Evolutionary conservation across 371 early-diverging fungal species (phyloP), one percentile per base, ranked within the genome.

Genomic region (Gilbertella persicaria): DNA sequence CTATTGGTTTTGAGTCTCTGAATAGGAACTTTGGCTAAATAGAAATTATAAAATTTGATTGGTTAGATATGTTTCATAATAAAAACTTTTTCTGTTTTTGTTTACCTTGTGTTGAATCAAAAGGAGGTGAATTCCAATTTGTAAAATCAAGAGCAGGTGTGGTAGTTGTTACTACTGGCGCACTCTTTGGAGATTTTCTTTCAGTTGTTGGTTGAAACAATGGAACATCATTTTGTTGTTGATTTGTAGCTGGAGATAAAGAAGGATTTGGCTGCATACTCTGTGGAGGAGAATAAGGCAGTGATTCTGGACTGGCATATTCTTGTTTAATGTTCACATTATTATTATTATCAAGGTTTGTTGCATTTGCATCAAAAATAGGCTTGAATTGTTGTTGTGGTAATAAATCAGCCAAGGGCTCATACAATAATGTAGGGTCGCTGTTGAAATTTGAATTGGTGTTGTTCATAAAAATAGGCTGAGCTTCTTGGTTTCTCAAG

Each of bases 11-110:
- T 74, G 16, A 74, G 57, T 14, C 75, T 49, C 39, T 74, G 68
- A 37, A 74, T 74, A 4, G 75, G 68, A 2, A 75, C 50, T 58
- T 75, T 75, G 33, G 53, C 69, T 69, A 58, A 16, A 37, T 14
- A 23, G 17, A 14, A 29, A 20, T 19, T 17, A 17, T 29, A 41
- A 5, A 28, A 36, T 52, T 43, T 52, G 7, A 33, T 58, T 46
- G 42, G 47, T 58, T 41, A 35, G 10, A 10, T 2, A 8, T 2
- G 13, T 45, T 45, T 45, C 33, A 47, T 33, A 36, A 13, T 8
- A 23, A 23, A 47, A 47, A 47, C 24, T n/a, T 29, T 45, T 53
- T 51, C 7, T 9, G 49, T 26, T 30, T 13, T 29, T 44, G 24
- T 39, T 44, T 61, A 50, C 50, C 45, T 50, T 53, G 48, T 26